Percentiles rank a stretch among this genome's conserved stretches.
These are phyloP conservation scores for Trichoderma harzianum DNA, from an alignment of 2,329 filamentous ascomycete genomes.

Conservation along the genomic window DNA sequence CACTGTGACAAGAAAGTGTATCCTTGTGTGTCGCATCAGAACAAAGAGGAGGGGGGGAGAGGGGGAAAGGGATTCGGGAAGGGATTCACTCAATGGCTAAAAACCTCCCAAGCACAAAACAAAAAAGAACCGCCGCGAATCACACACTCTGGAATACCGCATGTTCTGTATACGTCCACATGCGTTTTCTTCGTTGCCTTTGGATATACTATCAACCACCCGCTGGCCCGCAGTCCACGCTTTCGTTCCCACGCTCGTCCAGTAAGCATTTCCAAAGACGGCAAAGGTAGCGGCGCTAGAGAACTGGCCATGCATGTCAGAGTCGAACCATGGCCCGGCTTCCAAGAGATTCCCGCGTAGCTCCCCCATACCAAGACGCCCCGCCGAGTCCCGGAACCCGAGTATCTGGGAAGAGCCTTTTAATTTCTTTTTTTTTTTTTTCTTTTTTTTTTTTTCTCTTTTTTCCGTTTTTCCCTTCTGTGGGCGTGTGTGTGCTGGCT, in stretches of 20 bases:
- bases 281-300: constrained; percentile 12
- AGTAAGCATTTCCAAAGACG: not conserved
- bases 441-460: not conserved
- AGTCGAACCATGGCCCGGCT: constrained; percentile 1
- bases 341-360: not conserved
- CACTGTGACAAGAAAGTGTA: not conserved
- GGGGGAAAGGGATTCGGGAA: too few species aligned
- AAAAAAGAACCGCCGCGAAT: not conserved
- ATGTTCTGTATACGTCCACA: not conserved
- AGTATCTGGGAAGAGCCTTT: not conserved
- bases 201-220: not conserved
- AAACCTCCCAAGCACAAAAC: not conserved
- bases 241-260: not conserved
- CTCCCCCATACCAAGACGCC: constrained; percentile 3
- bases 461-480: not conserved
- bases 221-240: not conserved
- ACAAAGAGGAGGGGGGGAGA: not conserved
- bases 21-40: not conserved
- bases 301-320: constrained; percentile 9
- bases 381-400: constrained; percentile 11
- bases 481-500: not conserved
- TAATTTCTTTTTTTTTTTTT: not conserved
- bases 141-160: not conserved
- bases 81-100: not conserved
- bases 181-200: not conserved